Evolutionary conservation across 225 moss, liverwort and hornwort genomes (phyloP), one percentile per base, ranked within the genome.

Genomic region (Lunularia cruciata): DNA sequence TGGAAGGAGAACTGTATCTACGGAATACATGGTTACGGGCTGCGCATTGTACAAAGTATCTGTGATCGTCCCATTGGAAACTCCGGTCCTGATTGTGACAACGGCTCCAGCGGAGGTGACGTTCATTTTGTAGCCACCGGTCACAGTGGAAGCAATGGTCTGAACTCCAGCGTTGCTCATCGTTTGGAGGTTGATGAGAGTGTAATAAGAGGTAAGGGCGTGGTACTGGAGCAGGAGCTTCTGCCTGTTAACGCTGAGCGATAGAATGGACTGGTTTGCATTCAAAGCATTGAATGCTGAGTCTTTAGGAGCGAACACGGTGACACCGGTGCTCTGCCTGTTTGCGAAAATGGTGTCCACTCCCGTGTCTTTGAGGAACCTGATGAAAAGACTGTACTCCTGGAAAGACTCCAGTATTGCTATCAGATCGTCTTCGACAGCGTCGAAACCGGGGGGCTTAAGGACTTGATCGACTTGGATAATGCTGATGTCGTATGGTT

Each of bases 401-500:
- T 68, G 72, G 8, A 78, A 76, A 2, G 65, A 26, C 25, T 63
- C 45, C 33, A 85, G 63, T n/a, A 85, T 68, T 8, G 42, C 57
- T 3, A 73, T 71, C 4, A 85, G 30, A 46, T 85, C 79, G 2
- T 36, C 76, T n/a, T 37, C 47, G 0, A 38, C 13, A 5, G 67
- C 35, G 23, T 74, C 78, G 22, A 82, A 82, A 6, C 78, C 82
- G 0, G 52, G 13, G 0, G 68, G 74, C 5, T 62, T 37, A 0
- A 82, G 13, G 1, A 78, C 75, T 1, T 47, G 8, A 18, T 78
- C 55, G 11, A 80, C 11, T 55, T 83, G 13, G 1, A 83, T 68
- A 20, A 89, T 73, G 37, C 86, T 91, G 72, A 88, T 81, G 76
- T 84, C 85, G 76, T 86, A 95, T 0, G 88, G 87, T 3, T 27